Evolutionary conservation across 441 rosid species (phyloP), one percentile per base, ranked within the genome.

Genomic region (Erodium trifolium): DNA sequence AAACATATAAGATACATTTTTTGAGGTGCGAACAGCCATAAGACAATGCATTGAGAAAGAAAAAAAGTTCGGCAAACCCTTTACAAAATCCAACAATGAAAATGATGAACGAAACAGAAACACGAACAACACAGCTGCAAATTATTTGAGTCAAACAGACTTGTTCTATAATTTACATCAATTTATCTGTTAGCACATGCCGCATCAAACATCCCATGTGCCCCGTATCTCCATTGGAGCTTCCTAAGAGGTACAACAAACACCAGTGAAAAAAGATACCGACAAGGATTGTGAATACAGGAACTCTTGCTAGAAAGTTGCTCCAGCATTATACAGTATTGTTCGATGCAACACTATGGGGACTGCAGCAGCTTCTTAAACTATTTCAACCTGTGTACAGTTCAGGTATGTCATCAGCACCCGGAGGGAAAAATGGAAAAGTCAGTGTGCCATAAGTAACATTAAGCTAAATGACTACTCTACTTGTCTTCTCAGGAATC

Each of bases 311-410:
- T 49, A n/a, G 17, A 49, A 49, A 49, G 16, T 49, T 4, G 17
- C 57, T 49, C 60, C 18, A 53, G 18, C 60, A 53, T 53, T 53
- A 53, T 53, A 53, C 18, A 53, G 60, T 53, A 53, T 49, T 49
- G 17, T 14, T 14, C 8, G 8, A 16, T 53, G 17, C 18, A 23
- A 23, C 27, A 23, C 27, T 23, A 2, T 23, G 27, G 57, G 2
- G 19, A n/a, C 11, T 53, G 8, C 18, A 4, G 60, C 60, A 53
- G 60, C 60, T 53, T 3, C 8, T 45, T 45, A 11, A 45, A 34
- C 51, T 11, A 9, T 45, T 45, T 45, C 51, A 39, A 41, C 51
- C 51, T 45, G 51, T 53, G 60, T 16, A 14, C 2, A 53, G 18
- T 2, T 34, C 37, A 34, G 37, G 27, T 23, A 23, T 23, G 27